Evolutionary conservation across 106 monocot genomes (phyloP).

Genomic region (Dendrobium nobile): DNA sequence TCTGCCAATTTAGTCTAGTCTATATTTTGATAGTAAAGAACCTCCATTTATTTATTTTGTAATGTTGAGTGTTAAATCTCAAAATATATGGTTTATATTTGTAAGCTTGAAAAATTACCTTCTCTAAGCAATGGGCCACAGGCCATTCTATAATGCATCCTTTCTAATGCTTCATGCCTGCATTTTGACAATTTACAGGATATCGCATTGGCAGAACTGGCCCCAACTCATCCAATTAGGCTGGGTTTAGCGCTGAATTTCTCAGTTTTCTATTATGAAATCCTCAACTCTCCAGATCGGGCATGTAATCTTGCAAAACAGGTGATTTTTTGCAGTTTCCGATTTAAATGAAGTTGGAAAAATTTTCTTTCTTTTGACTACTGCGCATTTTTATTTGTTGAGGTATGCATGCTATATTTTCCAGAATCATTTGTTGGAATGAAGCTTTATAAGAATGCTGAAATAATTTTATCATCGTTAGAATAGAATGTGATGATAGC

Average conservation of each 20-base stretch:
- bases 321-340: conserved; percentile 5
- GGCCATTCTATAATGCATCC: neutral
- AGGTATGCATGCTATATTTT: neutral
- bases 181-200: conserved; percentile 15
- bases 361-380: neutral
- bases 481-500: neutral
- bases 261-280: conserved; percentile 38
- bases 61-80: no score
- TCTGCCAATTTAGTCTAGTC: neutral
- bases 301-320: conserved; percentile 42
- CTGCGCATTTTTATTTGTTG: neutral
- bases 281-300: conserved; percentile 34
- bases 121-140: no score
- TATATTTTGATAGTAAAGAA: neutral
- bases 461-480: neutral
- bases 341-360: neutral
- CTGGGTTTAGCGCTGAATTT: conserved; percentile 35
- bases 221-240: conserved; percentile 37
- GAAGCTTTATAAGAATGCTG: neutral
- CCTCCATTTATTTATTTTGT: no score
- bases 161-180: neutral
- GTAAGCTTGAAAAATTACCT: neutral
- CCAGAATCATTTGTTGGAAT: neutral
- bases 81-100: no score
- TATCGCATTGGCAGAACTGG: conserved; percentile 32